Evolutionary conservation across 139 green algal genomes (phyloP), one percentile per base, ranked within the genome.

Genomic region (Chlamydomonas schloesseri): DNA sequence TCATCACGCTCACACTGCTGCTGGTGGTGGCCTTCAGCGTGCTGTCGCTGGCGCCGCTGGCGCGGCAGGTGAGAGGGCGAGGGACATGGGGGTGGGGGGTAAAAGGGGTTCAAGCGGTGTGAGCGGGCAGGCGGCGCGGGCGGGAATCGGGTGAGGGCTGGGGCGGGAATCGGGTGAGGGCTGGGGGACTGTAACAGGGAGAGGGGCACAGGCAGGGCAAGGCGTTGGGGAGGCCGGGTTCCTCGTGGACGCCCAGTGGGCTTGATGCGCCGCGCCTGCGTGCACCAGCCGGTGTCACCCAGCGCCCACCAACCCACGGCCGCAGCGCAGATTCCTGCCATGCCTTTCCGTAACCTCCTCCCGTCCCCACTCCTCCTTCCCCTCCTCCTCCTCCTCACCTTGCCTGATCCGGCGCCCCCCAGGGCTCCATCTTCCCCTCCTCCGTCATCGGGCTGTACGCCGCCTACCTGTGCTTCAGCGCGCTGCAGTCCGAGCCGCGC

Each of bases 371-470:
- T 8, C 42, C 8, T 50, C 42, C 42, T 20, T 26, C 36, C 13
- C 37, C 70, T 37, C 70, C 37, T 31, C 36, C 21, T 28, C 62
- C 14, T 11, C 18, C 18, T 31, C 37, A 46, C 14, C 65, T n/a
- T n/a, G n/a, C n/a, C n/a, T n/a, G n/a, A n/a, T 65, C 47, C 72
- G 5, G 14, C 42, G 18, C 29, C 53, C 33, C n/a, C 9, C 91
- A 94, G 79, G 96, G 96, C 79, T 95, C 88, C 89, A 96, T 99
- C 47, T 99, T 99, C 91, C 97, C 97, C 55, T 88, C 95, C 23
- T 92, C 95, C 60, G 88, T 95, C 53, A 93, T 98, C 75, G 88
- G 91, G 2, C 83, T 98, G 20, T 99, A 99, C 94, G 93, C 88
- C 88, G 94, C 92, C 68, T 99, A 99, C 95, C 92, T 99, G 17